phyloP scores from a whole-genome alignment of 2,329 filamentous ascomycete genomes.

The Microsporum audouinii region DNA sequence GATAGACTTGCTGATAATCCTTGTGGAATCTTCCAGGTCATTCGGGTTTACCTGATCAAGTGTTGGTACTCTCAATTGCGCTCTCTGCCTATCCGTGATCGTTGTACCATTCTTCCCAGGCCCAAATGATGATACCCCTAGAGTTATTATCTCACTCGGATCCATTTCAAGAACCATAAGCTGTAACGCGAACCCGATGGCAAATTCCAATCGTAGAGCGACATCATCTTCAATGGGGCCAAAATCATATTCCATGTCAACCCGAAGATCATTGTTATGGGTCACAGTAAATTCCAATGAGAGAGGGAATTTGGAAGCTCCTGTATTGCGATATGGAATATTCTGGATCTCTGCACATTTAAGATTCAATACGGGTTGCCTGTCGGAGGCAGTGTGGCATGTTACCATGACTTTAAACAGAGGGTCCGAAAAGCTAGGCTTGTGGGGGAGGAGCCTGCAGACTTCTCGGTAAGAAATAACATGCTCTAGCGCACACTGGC shows the following conservation, averaged over 20 bases:
- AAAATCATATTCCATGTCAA: not conserved
- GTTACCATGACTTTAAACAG: slow-evolving; percentile 5
- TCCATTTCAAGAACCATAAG: not conserved
- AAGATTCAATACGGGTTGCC: not conserved
- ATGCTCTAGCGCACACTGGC: not conserved
- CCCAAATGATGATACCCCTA: not conserved
- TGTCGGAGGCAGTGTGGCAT: not conserved
- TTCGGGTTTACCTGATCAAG: not conserved
- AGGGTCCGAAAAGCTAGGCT: not conserved
- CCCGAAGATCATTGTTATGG: not conserved
- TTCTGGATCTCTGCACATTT: not conserved
- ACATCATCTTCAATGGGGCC: not conserved
- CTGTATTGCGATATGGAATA: not conserved
- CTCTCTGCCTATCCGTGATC: not conserved
- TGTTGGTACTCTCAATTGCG: not conserved
- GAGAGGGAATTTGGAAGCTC: not conserved
- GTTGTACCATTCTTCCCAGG: not conserved
- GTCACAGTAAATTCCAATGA: not conserved
- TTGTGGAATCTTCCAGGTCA: not conserved
- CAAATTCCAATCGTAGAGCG: not conserved
- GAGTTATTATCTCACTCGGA: not conserved
- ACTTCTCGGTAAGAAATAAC: not conserved
- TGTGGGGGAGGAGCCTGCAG: slow-evolving; percentile 4
- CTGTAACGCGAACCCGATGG: not conserved
- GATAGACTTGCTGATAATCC: not conserved